Base-by-base conservation (phyloP, 2,329 filamentous ascomycete species). In the Colletotrichum sp. region DNA sequence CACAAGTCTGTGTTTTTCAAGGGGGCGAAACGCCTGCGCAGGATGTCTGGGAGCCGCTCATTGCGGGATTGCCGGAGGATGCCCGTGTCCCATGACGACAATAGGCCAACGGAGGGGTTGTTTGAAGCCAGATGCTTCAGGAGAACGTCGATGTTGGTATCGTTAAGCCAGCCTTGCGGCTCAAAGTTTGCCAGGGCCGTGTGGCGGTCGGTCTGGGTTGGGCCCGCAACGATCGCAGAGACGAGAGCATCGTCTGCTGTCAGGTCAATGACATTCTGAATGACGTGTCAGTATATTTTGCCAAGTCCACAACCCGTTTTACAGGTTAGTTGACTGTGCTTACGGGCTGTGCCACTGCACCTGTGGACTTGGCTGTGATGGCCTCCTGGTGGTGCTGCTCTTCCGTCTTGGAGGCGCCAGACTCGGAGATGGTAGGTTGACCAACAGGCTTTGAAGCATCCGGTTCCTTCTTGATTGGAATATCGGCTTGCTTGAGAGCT, bases 201-300 rank as follows among this genome's bases (percentile, higher is more conserved):
- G 5, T 55, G n/a, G 18, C 18, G 52, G 0, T 55, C 52, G n/a
- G 52, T 22, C 0, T 16, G n/a, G 5, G n/a, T 55, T 1, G 12
- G 12, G 6, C 8, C 16, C 15, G 0, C 36, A 39, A 39, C 1
- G 0, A 39, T 39, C 4, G 36, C 36, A 0, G 15, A 16, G 16
- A 18, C 8, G 2, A 36, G 34, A 26, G 26, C 5, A 39, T 39
- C 36, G 4, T 39, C 36, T 9, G 8, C 36, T 1, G 36, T 39
- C 15, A 39, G 2, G 16, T 39, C 36, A 8, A 39, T 18, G 3
- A 18, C 16, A 18, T 16, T 8, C 36, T 39, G 36, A 39, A 39
- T 18, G 16, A 2, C 8, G 36, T 18, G 36, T 39, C 36, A 39
- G 36, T 39, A 9, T 18, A 39, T 1, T 8, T 39, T 18, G 1